Conservation (phyloP, 345 rosid genomes). For the Jatropha curcas region DNA sequence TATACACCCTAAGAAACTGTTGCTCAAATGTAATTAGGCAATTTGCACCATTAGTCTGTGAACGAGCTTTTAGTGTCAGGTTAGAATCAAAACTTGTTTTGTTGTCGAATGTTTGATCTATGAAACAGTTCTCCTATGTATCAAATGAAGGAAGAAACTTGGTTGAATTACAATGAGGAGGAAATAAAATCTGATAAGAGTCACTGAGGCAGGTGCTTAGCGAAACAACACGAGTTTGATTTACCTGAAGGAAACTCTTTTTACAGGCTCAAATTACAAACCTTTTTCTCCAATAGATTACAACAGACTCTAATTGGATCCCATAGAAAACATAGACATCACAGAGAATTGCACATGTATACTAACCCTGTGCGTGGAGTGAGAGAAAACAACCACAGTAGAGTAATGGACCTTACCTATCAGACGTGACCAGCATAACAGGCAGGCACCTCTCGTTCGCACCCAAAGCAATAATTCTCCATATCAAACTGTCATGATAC, state of each 20-base stretch:
- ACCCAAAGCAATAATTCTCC: slow-evolving; percentile 85
- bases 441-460: slow-evolving; percentile 84
- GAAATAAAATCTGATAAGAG: background rate
- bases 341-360: background rate
- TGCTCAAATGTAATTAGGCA: background rate
- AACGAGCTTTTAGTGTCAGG: background rate
- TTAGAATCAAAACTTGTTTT: background rate
- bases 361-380: background rate
- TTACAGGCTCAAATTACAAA: background rate
- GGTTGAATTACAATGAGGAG: background rate
- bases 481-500: slow-evolving; percentile 91
- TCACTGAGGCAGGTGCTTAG: too few relatives aligned
- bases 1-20: background rate
- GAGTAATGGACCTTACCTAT: slow-evolving; percentile 58
- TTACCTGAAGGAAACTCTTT: background rate
- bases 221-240: background rate
- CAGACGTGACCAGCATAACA: slow-evolving; percentile 74
- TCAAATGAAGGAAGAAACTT: background rate
- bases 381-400: slow-evolving; percentile 12
- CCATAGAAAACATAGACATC: background rate
- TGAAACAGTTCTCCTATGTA: background rate
- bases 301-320: background rate
- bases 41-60: background rate
- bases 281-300: background rate
- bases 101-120: background rate